A percentile compares a stretch with the other conserved stretches of the same genome.
phyloP scores from a whole-genome alignment of 331 rosid species.

The Rhamnella rubrinervis region DNA sequence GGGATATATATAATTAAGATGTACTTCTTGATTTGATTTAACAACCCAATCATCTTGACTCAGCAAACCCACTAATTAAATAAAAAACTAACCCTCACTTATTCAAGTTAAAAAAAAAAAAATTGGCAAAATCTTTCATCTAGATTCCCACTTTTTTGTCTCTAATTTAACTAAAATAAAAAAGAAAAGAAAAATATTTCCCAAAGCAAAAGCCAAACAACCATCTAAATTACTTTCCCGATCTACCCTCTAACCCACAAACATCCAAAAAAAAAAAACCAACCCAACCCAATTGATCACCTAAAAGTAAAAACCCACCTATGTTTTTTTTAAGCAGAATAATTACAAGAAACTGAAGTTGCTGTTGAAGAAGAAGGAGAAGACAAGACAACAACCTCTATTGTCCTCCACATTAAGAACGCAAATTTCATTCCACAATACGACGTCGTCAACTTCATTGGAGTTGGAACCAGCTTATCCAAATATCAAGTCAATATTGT shows the following conservation, averaged over 20 bases:
- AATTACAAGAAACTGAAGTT: slow-evolving; percentile 49
- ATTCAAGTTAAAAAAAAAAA: neutral
- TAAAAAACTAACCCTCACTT: no score
- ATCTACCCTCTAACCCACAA: slow-evolving; percentile 24
- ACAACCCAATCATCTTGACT: no score
- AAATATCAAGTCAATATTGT: slow-evolving; percentile 53
- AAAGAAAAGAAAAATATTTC: neutral
- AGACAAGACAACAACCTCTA: slow-evolving; percentile 20
- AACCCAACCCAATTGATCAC: slow-evolving; percentile 2
- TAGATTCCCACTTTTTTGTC: slow-evolving; percentile 13
- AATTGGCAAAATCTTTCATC: neutral
- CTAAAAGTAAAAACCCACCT: no score
- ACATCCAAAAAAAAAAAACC: slow-evolving; percentile 26
- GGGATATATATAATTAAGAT: no score
- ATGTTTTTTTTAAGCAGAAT: slow-evolving; percentile 8
- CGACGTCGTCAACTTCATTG: slow-evolving; percentile 21
- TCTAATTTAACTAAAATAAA: neutral
- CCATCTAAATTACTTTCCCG: neutral
- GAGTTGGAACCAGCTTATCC: slow-evolving; percentile 12
- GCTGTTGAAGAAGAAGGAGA: slow-evolving; percentile 50
- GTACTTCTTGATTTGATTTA: no score
- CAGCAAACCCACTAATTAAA: no score
- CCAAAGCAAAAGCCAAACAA: neutral
- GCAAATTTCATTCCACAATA: slow-evolving; percentile 24
- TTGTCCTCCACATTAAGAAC: slow-evolving; percentile 23